Evolutionary conservation across 768 basidiomycete genomes (phyloP), one percentile per base, ranked within the genome.

Genomic region (Pulveroboletus ravenelii): DNA sequence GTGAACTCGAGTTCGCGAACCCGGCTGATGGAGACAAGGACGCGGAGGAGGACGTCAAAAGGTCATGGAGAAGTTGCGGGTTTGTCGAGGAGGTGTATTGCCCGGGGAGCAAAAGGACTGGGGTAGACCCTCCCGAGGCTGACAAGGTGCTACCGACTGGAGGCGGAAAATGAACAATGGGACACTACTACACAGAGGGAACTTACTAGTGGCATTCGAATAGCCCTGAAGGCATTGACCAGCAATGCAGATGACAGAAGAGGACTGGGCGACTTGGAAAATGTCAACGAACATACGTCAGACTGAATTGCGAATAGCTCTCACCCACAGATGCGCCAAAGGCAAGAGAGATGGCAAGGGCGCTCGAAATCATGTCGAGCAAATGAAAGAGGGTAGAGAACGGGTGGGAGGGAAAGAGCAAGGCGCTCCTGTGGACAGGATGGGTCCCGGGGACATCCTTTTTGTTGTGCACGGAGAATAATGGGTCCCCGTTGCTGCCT

Each of bases 181-280:
- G 47, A 56, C 43, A 39, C n/a, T 25, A 37, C 37, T 5, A 18
- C 31, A 45, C 4, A 35, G 50, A 17, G 14, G 25, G 31, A 51
- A 83, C 87, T 71, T 60, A 79, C 78, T 63, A 34, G 87, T 85
- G 20, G 76, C 79, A 62, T 91, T 90, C 30, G 86, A 81, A 69
- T 71, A 79, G 51, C 89, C 89, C 67, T 89, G 78, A 50, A 91
- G 70, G 74, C 89, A 91, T 85, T 92, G 88, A 59, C 89, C 89
- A 65, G 89, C 85, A 87, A 88, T 74, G 76, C 89, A 91, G 54
- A 92, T 74, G 50, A 90, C 81, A 61, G 83, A 68, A 52, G 72
- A 66, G 57, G 77, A 74, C 66, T 84, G 81, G 52, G 84, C 82
- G 63, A 73, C 79, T 82, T 29, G 47, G 32, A 34, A 3, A 27